Evolutionary conservation across 176 grass and related monocot species (phyloP).

Genomic region (Themeda triandra): DNA sequence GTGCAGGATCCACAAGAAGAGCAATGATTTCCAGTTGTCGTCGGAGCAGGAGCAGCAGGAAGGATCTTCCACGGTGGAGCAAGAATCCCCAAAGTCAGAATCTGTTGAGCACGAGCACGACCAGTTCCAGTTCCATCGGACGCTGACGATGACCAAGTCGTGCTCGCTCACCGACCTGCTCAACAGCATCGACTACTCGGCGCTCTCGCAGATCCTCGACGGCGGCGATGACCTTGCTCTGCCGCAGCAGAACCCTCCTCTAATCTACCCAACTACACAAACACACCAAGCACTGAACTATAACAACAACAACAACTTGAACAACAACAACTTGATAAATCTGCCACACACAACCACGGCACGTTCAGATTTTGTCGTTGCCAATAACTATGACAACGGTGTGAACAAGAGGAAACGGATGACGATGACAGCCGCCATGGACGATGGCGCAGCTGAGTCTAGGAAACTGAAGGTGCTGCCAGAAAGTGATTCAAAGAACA

Average conservation of each 20-base stretch:
- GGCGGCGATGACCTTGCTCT: not conserved
- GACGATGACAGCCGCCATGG: not conserved
- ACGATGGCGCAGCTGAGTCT: not conserved
- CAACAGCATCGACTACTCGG: slow-evolving; percentile 37
- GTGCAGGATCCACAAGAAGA: slow-evolving; percentile 72
- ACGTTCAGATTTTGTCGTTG: not conserved
- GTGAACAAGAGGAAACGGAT: slow-evolving; percentile 29
- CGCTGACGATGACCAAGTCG: slow-evolving; percentile 23
- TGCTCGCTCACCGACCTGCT: slow-evolving; percentile 60
- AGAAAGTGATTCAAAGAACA: not conserved
- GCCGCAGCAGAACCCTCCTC: not conserved
- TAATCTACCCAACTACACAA: slow-evolving; percentile 3
- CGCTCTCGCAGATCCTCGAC: slow-evolving; percentile 42
- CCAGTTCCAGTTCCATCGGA: not conserved
- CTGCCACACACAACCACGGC: not conserved
- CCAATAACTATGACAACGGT: not conserved
- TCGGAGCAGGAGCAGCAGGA: slow-evolving; percentile 30
- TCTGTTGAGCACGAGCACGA: not conserved
- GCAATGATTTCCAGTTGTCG: not conserved
- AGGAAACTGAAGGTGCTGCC: too few relatives aligned
- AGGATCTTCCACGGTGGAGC: slow-evolving; percentile 23
- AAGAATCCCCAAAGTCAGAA: slow-evolving; percentile 26
- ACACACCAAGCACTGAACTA: not conserved
- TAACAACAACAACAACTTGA: not conserved
- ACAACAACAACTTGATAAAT: not conserved